Evolutionary conservation across 345 rosid species (phyloP).

Genomic region (Eucalyptus cloeziana): DNA sequence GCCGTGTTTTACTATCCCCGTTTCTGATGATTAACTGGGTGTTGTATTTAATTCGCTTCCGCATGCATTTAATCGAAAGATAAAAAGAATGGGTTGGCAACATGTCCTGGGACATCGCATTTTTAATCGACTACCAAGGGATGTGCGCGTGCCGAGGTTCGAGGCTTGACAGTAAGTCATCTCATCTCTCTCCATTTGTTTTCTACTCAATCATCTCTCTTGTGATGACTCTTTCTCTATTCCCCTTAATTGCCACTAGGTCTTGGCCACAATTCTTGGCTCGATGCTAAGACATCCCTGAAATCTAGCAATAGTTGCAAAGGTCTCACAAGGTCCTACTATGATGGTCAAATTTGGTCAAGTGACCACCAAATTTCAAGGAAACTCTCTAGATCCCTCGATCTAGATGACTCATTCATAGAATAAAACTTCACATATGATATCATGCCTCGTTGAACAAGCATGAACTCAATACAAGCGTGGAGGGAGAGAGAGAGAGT

Average conservation of each 20-base stretch:
- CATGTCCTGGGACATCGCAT: rapidly evolving
- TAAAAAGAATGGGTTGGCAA: background rate
- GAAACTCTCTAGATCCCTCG: background rate
- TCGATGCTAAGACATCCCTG: background rate
- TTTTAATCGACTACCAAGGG: rapidly evolving
- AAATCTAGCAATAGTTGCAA: too few relatives aligned
- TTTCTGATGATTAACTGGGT: too few relatives aligned
- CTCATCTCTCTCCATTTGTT: background rate
- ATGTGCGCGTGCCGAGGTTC: too few relatives aligned
- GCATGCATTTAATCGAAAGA: too few relatives aligned
- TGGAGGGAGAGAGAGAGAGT: too few relatives aligned
- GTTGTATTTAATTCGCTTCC: too few relatives aligned
- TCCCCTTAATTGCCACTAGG: background rate
- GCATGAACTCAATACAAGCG: background rate
- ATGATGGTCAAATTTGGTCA: background rate
- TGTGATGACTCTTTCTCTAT: background rate
- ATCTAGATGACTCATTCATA: background rate
- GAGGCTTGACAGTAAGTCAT: background rate
- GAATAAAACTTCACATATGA: background rate
- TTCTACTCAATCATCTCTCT: background rate
- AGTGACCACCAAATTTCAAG: background rate
- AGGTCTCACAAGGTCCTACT: background rate
- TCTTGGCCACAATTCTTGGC: background rate
- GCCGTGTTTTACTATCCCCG: too few relatives aligned
- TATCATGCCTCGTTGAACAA: background rate